Percentiles rank a stretch among this genome's conserved stretches.
Evolutionary conservation across 2,329 filamentous ascomycete genomes (phyloP).

Genomic region (Hypoxylon rubiginosum): DNA sequence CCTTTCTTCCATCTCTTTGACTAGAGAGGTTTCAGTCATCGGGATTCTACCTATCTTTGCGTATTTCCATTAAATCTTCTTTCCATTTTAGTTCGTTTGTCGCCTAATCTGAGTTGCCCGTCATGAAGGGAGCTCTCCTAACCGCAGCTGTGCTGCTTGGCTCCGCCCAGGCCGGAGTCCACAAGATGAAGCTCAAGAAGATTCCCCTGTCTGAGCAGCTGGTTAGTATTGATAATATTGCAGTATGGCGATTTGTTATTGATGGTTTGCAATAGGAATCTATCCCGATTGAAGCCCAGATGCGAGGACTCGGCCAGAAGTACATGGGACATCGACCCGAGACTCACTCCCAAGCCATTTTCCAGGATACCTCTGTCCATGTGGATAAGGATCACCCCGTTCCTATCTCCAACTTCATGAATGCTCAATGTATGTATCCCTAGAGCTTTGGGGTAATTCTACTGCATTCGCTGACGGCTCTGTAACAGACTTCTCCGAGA

Average conservation of each 20-base stretch:
- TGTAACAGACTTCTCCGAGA: constrained; percentile 90
- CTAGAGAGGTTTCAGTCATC: constrained; percentile 13
- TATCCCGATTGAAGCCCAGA: constrained; percentile 84
- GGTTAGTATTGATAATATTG: constrained; percentile 66
- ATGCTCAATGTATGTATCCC: constrained; percentile 87
- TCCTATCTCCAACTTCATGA: constrained; percentile 96
- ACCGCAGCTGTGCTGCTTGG: constrained; percentile 84
- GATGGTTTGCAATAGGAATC: constrained; percentile 68
- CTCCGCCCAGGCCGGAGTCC: constrained; percentile 85
- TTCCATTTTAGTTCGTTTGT: constrained; percentile 28
- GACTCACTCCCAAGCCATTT: constrained; percentile 79
- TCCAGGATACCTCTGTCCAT: constrained; percentile 79
- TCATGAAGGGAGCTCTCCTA: constrained; percentile 89
- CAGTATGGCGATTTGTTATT: constrained; percentile 33
- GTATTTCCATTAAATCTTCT: constrained; percentile 13
- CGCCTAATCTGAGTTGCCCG: constrained; percentile 54
- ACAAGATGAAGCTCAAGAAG: constrained; percentile 99
- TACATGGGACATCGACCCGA: constrained; percentile 88
- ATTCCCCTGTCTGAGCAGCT: constrained; percentile 92
- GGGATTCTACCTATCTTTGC: constrained; percentile 9
- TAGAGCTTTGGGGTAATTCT: background rate
- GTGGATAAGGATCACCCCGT: constrained; percentile 80
- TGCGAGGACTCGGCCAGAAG: constrained; percentile 90
- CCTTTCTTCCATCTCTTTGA: constrained; percentile 27
- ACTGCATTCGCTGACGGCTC: constrained; percentile 15